Evolutionary conservation across 495 filamentous ascomycete species (phyloP).

Genomic region (Podospora didyma): DNA sequence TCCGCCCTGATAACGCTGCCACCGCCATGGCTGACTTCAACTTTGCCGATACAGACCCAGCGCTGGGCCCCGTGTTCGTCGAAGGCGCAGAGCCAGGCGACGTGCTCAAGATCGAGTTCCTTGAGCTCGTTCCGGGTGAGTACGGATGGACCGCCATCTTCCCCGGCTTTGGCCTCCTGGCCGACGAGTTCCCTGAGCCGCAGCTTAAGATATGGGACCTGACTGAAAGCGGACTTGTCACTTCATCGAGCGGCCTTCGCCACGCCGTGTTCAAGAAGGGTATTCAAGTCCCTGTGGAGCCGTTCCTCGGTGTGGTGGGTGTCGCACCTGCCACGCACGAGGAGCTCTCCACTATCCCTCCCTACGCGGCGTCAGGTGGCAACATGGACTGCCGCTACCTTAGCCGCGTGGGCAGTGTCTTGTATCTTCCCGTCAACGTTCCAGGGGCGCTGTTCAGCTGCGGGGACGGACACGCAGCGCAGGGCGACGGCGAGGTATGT

Average conservation of each 20-base stretch:
- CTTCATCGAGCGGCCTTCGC: conserved; percentile 9
- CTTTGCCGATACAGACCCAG: conserved; percentile 42
- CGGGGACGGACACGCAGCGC: conserved; percentile 52
- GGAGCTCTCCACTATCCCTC: conserved; percentile 47
- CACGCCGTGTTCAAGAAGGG: conserved; percentile 40
- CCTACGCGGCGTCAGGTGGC: conserved; percentile 42
- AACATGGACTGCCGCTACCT: conserved; percentile 50
- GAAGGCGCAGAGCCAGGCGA: conserved; percentile 46
- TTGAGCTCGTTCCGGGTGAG: conserved; percentile 38
- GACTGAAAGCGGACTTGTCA: conserved; percentile 5
- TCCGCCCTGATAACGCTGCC: conserved; percentile 33
- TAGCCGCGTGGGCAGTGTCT: conserved; percentile 33
- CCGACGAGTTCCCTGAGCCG: conserved; percentile 42
- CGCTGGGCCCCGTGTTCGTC: conserved; percentile 46
- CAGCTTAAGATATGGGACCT: conserved; percentile 49
- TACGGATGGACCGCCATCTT: conserved; percentile 52
- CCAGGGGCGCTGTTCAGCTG: conserved; percentile 49
- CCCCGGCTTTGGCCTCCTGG: conserved; percentile 46
- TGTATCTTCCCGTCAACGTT: conserved; percentile 47
- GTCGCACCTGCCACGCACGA: conserved; percentile 41
- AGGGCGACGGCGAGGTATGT: conserved; percentile 53
- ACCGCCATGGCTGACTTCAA: conserved; percentile 40
- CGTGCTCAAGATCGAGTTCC: conserved; percentile 45
- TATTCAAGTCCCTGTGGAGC: conserved; percentile 42
- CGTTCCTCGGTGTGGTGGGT: conserved; percentile 51